A percentile compares a stretch with the other conserved stretches of the same genome.
phyloP scores from a whole-genome alignment of 73 alveolate species.

The Paramecium sonneborni region DNA sequence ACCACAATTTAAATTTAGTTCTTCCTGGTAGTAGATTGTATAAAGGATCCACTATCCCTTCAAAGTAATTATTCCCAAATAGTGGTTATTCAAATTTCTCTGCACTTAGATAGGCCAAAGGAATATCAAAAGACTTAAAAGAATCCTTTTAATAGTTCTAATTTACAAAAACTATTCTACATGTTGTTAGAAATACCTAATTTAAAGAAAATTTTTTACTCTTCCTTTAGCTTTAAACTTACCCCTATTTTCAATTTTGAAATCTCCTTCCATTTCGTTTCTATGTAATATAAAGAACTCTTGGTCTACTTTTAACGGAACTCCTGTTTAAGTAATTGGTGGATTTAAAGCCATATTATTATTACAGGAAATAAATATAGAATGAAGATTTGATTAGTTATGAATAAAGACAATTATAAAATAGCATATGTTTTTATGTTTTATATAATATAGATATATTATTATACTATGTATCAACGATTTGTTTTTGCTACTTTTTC shows the following conservation, averaged over 20 bases:
- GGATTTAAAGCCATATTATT: constrained; percentile 97
- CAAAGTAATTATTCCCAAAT: constrained; percentile 96
- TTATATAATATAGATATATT: no score
- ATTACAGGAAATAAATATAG: no score
- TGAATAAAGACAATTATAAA: no score
- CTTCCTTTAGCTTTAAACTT: constrained; percentile 94
- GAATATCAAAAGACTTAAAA: constrained; percentile 96
- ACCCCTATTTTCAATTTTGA: constrained; percentile 80
- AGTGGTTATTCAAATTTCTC: constrained; percentile 98
- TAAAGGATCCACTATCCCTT: constrained; percentile 91
- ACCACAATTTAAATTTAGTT: constrained; percentile 93
- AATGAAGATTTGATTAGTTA: no score
- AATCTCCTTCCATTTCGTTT: constrained; percentile 91
- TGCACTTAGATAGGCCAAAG: constrained; percentile 85
- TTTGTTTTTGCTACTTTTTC: constrained; percentile 98
- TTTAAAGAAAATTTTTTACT: constrained; percentile 69
- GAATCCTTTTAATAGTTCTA: constrained; percentile 64
- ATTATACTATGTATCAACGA: constrained; percentile 76
- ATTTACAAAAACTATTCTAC: constrained; percentile 92
- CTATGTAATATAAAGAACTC: constrained; percentile 91
- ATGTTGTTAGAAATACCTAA: constrained; percentile 87
- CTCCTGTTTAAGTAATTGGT: constrained; percentile 82
- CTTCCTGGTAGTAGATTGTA: constrained; percentile 88
- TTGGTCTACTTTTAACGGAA: constrained; percentile 92
- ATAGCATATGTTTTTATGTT: no score